Conservation (phyloP, 306 rosid species). For the Medicago lupulina region DNA sequence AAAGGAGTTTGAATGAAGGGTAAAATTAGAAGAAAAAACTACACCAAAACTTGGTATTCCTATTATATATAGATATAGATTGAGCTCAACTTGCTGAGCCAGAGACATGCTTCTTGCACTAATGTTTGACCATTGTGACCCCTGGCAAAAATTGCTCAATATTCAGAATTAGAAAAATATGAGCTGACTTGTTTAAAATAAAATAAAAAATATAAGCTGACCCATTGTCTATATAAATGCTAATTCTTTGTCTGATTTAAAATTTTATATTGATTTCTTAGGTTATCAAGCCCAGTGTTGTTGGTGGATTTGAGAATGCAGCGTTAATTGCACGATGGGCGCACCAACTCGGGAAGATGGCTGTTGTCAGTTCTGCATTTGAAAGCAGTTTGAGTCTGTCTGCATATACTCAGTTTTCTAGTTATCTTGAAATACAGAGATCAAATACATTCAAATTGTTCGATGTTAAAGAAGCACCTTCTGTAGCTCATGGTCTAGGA, state of each 20-base stretch:
- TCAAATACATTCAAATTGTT: conserved; percentile 47
- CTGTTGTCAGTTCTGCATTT: conserved; percentile 87
- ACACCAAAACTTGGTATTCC: too few species aligned
- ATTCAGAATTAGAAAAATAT: conserved; percentile 3
- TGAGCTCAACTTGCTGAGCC: neutral
- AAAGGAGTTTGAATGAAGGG: too few species aligned
- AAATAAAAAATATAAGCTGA: neutral
- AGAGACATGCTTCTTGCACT: neutral
- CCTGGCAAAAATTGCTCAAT: conserved; percentile 16
- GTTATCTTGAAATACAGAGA: conserved; percentile 75
- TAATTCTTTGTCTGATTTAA: conserved; percentile 14
- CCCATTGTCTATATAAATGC: conserved; percentile 28
- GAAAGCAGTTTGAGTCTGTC: conserved; percentile 94
- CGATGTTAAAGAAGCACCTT: conserved; percentile 47
- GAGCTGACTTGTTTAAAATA: neutral
- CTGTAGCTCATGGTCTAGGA: conserved; percentile 92
- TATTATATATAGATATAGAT: too few species aligned
- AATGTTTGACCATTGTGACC: neutral
- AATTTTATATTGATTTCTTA: conserved; percentile 45
- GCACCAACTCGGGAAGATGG: conserved; percentile 80
- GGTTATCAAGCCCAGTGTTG: conserved; percentile 95
- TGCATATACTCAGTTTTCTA: conserved; percentile 79
- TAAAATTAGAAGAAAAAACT: too few species aligned
- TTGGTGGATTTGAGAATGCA: conserved; percentile 95
- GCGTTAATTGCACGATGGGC: conserved; percentile 88